phyloP scores from a whole-genome alignment of 2,329 filamentous ascomycete species.

The Cytospora leucostoma region DNA sequence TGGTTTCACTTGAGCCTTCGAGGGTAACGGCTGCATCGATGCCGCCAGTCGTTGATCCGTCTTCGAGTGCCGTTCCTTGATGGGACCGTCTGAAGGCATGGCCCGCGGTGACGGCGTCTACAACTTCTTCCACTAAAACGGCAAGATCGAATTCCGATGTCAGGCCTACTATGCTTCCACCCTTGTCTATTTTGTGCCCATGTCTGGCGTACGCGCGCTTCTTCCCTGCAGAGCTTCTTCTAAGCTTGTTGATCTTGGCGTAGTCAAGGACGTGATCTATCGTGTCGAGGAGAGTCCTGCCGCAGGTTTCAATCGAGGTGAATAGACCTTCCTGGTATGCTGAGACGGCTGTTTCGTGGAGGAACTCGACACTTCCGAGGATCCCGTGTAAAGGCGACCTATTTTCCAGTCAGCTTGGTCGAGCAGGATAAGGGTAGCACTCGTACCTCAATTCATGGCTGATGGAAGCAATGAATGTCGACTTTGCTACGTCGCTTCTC shows the following conservation, averaged over 20 bases:
- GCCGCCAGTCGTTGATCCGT: slow-evolving; percentile 5
- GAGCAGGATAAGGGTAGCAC: background rate
- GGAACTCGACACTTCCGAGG: slow-evolving; percentile 51
- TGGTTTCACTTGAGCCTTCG: background rate
- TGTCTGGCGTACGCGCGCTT: slow-evolving; percentile 2
- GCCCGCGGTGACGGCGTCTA: slow-evolving; percentile 40
- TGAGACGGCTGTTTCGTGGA: slow-evolving; percentile 47
- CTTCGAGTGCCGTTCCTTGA: slow-evolving; percentile 12
- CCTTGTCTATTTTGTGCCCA: slow-evolving; percentile 20
- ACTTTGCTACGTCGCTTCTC: slow-evolving; percentile 46
- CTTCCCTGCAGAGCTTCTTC: slow-evolving; percentile 22
- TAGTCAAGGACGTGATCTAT: slow-evolving; percentile 52
- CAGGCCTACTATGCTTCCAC: slow-evolving; percentile 30
- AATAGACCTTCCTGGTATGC: slow-evolving; percentile 46
- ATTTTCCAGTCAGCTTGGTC: background rate
- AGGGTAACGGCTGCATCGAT: background rate
- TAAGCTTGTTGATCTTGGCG: slow-evolving; percentile 49
- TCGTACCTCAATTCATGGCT: slow-evolving; percentile 51
- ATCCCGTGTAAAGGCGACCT: slow-evolving; percentile 59
- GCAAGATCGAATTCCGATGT: slow-evolving; percentile 37
- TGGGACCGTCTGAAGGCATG: slow-evolving; percentile 33
- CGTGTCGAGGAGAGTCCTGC: slow-evolving; percentile 50
- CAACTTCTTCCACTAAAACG: slow-evolving; percentile 38
- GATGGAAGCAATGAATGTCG: slow-evolving; percentile 58
- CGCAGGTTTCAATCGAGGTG: slow-evolving; percentile 49